Base-by-base conservation (phyloP, 176 grass and related monocot genomes). In the Aegilops bicornis region DNA sequence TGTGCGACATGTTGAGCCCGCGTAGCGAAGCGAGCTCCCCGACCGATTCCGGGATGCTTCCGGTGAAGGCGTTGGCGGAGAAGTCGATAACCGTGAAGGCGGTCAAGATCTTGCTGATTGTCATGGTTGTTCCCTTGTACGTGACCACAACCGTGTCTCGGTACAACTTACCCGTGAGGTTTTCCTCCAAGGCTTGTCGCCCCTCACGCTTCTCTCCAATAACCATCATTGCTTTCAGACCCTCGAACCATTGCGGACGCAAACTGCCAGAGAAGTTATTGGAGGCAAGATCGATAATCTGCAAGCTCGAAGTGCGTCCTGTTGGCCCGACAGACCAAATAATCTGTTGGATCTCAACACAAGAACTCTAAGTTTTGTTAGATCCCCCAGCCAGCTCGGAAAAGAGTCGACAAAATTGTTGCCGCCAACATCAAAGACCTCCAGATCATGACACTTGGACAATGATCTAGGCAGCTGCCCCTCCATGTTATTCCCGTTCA, bases 1-100 rank as follows among this genome's bases (percentile, higher is more conserved):
- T 95, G 74, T 22, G 8, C 12, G 90, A 95, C 79, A 92, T 63
- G 79, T 92, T 91, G 29, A 95, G 89, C 10, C 82, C 88, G 30
- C 66, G 68, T 7, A 95, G 70, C 7, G 73, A 79, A 11, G 35
- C 68, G 10, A 95, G 90, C 23, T 83, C 69, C 16, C 59, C 74
- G 2, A 95, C 40, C 4, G 90, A 88, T 33, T 15, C 32, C 2
- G 93, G 79, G 23, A 95, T 88, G 63, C 13, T n/a, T 22, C 88
- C 88, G 6, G 37, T 25, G 48, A 95, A 90, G 3, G 8, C 63
- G 48, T 88, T 90, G 29, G 14, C 10, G 42, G 58, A 81, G 61
- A 89, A 27, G 48, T 65, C 37, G 4, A 95, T 80, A 7, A 72
- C 25, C n/a, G 50, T 72, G 76, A 86, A 86, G 64, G 76, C 50